phyloP scores from a whole-genome alignment of 2,329 filamentous ascomycete species.

The Stenocarpella maydis region DNA sequence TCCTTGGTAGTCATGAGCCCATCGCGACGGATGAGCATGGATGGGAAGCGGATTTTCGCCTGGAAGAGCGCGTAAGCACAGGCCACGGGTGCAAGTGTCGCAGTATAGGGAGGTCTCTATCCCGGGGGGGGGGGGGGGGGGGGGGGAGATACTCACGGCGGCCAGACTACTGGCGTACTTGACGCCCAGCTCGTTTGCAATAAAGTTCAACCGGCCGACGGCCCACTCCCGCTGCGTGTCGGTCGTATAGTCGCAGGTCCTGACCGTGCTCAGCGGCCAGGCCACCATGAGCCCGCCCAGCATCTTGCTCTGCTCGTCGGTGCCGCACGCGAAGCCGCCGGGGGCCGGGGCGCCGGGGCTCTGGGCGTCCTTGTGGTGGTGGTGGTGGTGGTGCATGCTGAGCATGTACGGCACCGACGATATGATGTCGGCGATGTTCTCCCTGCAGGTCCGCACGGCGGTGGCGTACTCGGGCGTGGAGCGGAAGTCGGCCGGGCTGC shows the following conservation, averaged over 20 bases:
- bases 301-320: conserved; percentile 60
- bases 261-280: conserved; percentile 64
- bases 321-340: conserved; percentile 57
- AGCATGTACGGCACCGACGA: conserved; percentile 67
- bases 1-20: conserved; percentile 50
- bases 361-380: not conserved
- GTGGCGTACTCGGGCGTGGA: conserved; percentile 69
- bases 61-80: conserved; percentile 38
- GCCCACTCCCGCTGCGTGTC: conserved; percentile 66
- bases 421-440: conserved; percentile 65
- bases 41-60: conserved; percentile 67
- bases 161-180: conserved; percentile 65
- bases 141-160: conserved; percentile 53
- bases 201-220: conserved; percentile 60
- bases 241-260: conserved; percentile 66
- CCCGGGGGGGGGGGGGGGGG: too few species aligned
- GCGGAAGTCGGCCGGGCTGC: conserved; percentile 67
- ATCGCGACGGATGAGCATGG: conserved; percentile 67
- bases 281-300: conserved; percentile 66
- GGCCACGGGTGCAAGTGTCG: not conserved
- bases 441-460: conserved; percentile 57
- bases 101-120: too few species aligned
- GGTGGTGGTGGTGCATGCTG: conserved; percentile 67
- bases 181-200: conserved; percentile 63
- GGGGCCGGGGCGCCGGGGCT: conserved; percentile 38